Base-by-base conservation (phyloP, 768 basidiomycete genomes). In the Chalciporus piperatus region DNA sequence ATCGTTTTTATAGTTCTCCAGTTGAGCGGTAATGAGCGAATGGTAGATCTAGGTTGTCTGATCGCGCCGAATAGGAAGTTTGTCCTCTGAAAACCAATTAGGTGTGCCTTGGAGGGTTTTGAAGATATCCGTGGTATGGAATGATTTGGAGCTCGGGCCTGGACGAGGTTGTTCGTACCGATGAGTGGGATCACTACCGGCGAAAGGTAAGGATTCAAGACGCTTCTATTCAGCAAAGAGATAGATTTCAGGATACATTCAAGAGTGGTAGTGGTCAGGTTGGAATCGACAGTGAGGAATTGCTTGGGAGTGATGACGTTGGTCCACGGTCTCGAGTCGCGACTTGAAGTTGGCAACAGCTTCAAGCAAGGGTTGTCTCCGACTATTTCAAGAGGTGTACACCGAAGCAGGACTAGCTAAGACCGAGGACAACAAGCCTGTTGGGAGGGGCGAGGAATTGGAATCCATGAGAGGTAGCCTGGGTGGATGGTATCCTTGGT, bases 1-100 rank as follows among this genome's bases (percentile, higher is more conserved):
- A 69, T 67, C 23, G 42, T 37, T 45, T 49, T 53, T 55, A 17
- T 51, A 20, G 32, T 11, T 48, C 32, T 47, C 13, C n/a, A 16
- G 7, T 19, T 47, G 42, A 42, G 12, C 19, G 30, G 19, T 28
- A 39, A 45, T 28, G 45, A 51, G 55, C 25, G 10, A 27, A 8
- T 3, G 20, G n/a, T n/a, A 35, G 23, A 30, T 49, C 23, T 44
- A n/a, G 22, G 41, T 9, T 28, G 38, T 20, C 40, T 41, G 40
- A 30, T 14, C 38, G 9, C 4, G 17, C 35, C 13, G 8, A 43
- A 40, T 45, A 12, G 30, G 30, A 41, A 48, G 49, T 45, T 32
- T 43, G 19, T 17, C 19, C 27, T 22, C 27, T 17, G 57, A 40
- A 41, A 40, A 30, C 13, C n/a, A 8, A n/a, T 22, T 6, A 11